Evolutionary conservation across 495 filamentous ascomycete species (phyloP), one percentile per base, ranked within the genome.

Genomic region (Neurospora sublineolata): DNA sequence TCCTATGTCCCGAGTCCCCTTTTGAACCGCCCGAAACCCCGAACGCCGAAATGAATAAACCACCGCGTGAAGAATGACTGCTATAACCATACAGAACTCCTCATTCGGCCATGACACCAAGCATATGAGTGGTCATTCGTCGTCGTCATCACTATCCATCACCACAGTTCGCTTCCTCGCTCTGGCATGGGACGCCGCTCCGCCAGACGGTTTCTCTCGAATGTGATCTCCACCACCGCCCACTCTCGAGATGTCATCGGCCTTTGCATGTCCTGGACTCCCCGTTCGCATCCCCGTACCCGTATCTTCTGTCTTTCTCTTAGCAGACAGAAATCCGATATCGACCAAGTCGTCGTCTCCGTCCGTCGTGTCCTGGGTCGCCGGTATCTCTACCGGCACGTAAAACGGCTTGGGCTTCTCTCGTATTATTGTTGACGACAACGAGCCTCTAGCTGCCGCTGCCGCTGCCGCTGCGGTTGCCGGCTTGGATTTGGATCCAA

Each of bases 291-390:
- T 67, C 20, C 69, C 12, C 23, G 42, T 44, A 37, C 23, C 44
- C 27, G 52, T 36, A 5, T 64, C 38, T 7, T 46, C 64, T 18
- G 69, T 60, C 36, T 23, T 30, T 64, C 36, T 77, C 20, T 69
- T 73, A 27, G 67, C 71, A 10, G 79, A 70, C 20, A 84, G 46
- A 37, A 78, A 76, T 40, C 71, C 77, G 70, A 85, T 72, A 41
- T 82, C 80, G 23, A 82, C 80, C 68, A 83, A 75, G 1, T 77
- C 80, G 18, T 79, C 81, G 68, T 78, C 78, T 46, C 52, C 52
- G 14, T 64, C 52, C 6, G 52, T 64, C 1, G 76, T 72, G 39
- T 79, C 81, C 60, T 83, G 79, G 9, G 80, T 82, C 6, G 72
- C 30, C 1, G 68, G 37, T 36, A 82, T 80, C 30, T 70, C 69